These are phyloP conservation scores for Xylariaceae sp. DNA, from an alignment of 2,329 filamentous ascomycete genomes.

Conservation along the genomic window DNA sequence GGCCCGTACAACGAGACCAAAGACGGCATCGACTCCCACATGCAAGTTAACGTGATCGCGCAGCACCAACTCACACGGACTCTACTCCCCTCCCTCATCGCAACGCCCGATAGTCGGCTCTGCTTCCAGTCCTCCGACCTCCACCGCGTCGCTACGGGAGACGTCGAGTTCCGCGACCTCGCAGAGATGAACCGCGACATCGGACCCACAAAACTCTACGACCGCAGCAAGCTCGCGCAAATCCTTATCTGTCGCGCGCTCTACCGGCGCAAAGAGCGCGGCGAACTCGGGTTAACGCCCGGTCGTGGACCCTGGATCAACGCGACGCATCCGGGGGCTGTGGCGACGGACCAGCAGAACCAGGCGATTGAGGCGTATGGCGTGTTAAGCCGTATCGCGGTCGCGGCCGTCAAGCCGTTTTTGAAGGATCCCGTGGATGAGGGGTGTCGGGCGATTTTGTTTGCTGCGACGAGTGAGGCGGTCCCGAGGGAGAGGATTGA, in stretches of 20 bases:
- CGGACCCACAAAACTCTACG: slow-evolving; percentile 43
- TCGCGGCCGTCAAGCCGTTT: slow-evolving; percentile 37
- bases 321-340: slow-evolving; percentile 45
- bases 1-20: slow-evolving; percentile 43
- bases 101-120: slow-evolving; percentile 41
- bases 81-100: slow-evolving; percentile 40
- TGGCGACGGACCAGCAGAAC: slow-evolving; percentile 34
- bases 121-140: slow-evolving; percentile 47
- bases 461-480: slow-evolving; percentile 42
- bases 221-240: slow-evolving; percentile 45
- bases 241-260: slow-evolving; percentile 42
- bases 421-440: slow-evolving; percentile 45
- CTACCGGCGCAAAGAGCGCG: slow-evolving; percentile 34
- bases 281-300: slow-evolving; percentile 32
- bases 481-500: slow-evolving; percentile 40
- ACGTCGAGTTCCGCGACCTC: slow-evolving; percentile 38
- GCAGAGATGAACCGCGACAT: slow-evolving; percentile 46
- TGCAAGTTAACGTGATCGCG: slow-evolving; percentile 29
- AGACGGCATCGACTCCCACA: slow-evolving; percentile 39
- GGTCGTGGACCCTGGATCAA: slow-evolving; percentile 39
- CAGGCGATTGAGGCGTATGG: slow-evolving; percentile 48
- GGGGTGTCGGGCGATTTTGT: slow-evolving; percentile 44
- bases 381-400: slow-evolving; percentile 40
- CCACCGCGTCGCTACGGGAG: slow-evolving; percentile 32
- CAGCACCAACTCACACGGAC: slow-evolving; percentile 45